Base-by-base conservation (phyloP, 2,329 filamentous ascomycete genomes). In the Rugonectria rugulosa region DNA sequence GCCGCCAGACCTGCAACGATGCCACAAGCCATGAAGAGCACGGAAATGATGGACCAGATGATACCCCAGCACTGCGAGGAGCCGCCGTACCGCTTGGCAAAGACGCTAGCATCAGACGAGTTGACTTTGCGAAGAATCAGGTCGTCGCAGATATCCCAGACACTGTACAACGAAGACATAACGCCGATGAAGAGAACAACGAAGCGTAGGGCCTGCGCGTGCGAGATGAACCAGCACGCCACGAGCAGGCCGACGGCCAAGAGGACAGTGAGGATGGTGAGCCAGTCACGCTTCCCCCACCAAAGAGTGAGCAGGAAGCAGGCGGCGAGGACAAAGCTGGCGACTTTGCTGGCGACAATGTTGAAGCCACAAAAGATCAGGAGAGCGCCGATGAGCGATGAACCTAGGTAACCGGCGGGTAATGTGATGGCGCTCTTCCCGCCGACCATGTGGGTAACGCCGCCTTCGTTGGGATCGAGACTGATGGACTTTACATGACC, bases 141-240 rank as follows among this genome's bases (percentile, higher is more conserved):
- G 64, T 94, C 90, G 68, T 94, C 90, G 72, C 89, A 92, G 63
- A 93, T 93, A 77, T 93, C 90, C 90, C 90, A 93, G 5, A 90
- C 89, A 61, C 87, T 90, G 73, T 93, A 93, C 1, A 93, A 81
- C 2, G 86, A 88, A 6, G 86, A 89, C 90, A 93, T 92, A 64
- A 92, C 89, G 36, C 90, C 90, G 58, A 93, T 91, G 67, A 93
- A 93, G 23, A 93, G 80, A 47, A 90, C 87, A 46, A 92, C 83
- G 68, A 89, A 93, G 56, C 89, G 79, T 71, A 93, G 73, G 4
- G 89, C 83, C 72, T 91, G 85, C 0, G 88, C 90, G 70, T 92
- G 88, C 4, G 82, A 81, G 67, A 93, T 92, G 72, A 93, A 93
- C 90, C 90, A 93, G 69, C 87, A 91, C 1, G 80, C 90, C 2